A percentile compares a stretch with the other conserved stretches of the same genome.
phyloP scores from a whole-genome alignment of 805 yeast genomes.

The Nakazawaea holstii region DNA sequence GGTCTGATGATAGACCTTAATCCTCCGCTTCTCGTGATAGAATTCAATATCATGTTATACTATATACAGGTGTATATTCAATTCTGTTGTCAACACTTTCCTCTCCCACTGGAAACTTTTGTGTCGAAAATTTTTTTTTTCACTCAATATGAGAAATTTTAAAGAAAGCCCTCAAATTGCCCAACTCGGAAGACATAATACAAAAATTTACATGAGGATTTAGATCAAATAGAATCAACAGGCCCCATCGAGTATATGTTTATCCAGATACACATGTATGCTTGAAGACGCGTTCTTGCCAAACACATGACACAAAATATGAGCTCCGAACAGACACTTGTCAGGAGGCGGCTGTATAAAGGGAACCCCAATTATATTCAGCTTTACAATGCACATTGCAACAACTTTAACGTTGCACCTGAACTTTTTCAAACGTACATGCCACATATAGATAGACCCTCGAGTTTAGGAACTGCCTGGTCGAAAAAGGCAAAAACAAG shows the following conservation, averaged over 20 bases:
- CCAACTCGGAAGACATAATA: not conserved
- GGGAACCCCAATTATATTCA: constrained; percentile 5
- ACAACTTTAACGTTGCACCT: not conserved
- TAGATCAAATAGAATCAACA: not conserved
- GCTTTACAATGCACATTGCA: constrained; percentile 5
- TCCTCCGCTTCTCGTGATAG: not conserved
- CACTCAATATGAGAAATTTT: not conserved
- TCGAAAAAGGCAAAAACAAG: constrained; percentile 38
- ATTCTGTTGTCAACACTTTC: not conserved
- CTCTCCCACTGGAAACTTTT: not conserved
- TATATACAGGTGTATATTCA: constrained; percentile 1
- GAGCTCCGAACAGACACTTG: too few relatives aligned
- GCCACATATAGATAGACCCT: not conserved
- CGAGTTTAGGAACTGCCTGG: constrained; percentile 36
- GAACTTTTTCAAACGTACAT: too few relatives aligned
- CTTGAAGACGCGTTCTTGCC: too few relatives aligned
- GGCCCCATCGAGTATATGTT: not conserved
- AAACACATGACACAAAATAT: too few relatives aligned
- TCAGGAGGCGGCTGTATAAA: not conserved
- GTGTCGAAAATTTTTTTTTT: constrained; percentile 7
- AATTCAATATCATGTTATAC: not conserved
- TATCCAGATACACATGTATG: too few relatives aligned
- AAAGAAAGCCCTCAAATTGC: not conserved
- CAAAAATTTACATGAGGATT: not conserved
- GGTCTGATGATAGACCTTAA: not conserved